Base-by-base conservation (phyloP, 805 yeast genomes). In the Kodamaea sagamina region DNA sequence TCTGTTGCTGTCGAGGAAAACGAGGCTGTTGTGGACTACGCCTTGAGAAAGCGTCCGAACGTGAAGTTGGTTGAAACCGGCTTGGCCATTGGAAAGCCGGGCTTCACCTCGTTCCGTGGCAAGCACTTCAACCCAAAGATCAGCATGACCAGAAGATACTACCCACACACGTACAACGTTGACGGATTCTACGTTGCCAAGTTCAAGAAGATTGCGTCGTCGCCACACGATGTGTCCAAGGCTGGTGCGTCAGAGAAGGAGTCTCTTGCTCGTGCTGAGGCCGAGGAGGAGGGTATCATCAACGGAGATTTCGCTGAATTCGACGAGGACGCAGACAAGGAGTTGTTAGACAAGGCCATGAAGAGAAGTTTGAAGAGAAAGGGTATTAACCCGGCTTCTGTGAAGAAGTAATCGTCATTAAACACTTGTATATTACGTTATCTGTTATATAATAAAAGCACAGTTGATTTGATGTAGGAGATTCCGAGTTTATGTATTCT, bases 181-280 rank as follows among this genome's bases (percentile, higher is more conserved):
- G 99, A 93, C 68, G 99, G 99, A 17, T 93, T 93, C 78, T 93
- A 72, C 65, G 99, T 93, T 47, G 99, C 99, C 43, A 93, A 92
- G 66, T 88, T 93, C 75, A 81, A 87, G 71, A 93, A 93, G 77
- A 81, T 79, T 50, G 95, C 90, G 0, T 74, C 96, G 47, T 83
- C 95, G 51, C 85, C 90, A 36, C 86, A 84, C 56, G 96, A 87
- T 66, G 81, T 80, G 42, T 79, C 89, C 45, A 86, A 84, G 70
- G 90, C 93, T 6, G 92, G 93, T 53, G 95, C 96, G 16, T 77
- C 77, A 59, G 96, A 88, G 67, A 88, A 87, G 71, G 96, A 88
- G 67, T 69, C 72, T 25, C 65, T 77, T 46, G 93, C 95, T n/a
- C 77, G 92, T 71, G 78, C 84, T 36, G 96, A 87, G 66, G 86